Evolutionary conservation across 768 basidiomycete species (phyloP).

Genomic region (Hemileccinum impolitum): DNA sequence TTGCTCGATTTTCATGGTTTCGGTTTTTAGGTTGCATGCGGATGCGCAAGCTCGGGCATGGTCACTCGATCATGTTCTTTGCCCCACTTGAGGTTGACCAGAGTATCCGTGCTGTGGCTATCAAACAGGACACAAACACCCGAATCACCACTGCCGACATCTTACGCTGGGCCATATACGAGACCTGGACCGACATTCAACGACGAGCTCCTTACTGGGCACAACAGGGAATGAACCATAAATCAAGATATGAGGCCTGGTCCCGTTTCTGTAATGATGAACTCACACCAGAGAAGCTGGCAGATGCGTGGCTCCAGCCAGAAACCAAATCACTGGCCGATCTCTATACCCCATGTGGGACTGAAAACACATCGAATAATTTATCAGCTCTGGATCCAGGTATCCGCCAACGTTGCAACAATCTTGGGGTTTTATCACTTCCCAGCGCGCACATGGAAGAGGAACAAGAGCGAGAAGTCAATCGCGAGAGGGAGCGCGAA

Average conservation of each 20-base stretch:
- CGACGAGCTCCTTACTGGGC: constrained; percentile 38
- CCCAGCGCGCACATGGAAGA: constrained; percentile 33
- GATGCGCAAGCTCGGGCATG: constrained; percentile 43
- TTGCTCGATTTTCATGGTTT: neutral
- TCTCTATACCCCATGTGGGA: constrained; percentile 26
- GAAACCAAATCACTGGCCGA: constrained; percentile 35
- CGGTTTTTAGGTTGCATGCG: constrained; percentile 44
- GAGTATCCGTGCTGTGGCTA: constrained; percentile 28
- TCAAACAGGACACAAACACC: constrained; percentile 3
- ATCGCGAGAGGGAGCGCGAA: neutral
- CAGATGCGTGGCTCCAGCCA: constrained; percentile 34
- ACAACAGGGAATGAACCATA: constrained; percentile 31
- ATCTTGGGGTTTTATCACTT: constrained; percentile 8
- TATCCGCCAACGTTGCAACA: constrained; percentile 7
- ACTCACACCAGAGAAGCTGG: neutral
- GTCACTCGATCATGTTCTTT: constrained; percentile 44
- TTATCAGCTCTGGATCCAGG: neutral
- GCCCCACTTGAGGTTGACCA: constrained; percentile 39
- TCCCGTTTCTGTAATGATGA: neutral
- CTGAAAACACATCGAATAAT: neutral
- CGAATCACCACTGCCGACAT: constrained; percentile 27
- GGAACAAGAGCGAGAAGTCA: constrained; percentile 37
- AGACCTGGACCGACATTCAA: constrained; percentile 40
- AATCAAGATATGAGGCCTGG: constrained; percentile 10
- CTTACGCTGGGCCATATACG: constrained; percentile 41